phyloP scores from a whole-genome alignment of 352 stramenopile species.

The Phytophthora sp. region DNA sequence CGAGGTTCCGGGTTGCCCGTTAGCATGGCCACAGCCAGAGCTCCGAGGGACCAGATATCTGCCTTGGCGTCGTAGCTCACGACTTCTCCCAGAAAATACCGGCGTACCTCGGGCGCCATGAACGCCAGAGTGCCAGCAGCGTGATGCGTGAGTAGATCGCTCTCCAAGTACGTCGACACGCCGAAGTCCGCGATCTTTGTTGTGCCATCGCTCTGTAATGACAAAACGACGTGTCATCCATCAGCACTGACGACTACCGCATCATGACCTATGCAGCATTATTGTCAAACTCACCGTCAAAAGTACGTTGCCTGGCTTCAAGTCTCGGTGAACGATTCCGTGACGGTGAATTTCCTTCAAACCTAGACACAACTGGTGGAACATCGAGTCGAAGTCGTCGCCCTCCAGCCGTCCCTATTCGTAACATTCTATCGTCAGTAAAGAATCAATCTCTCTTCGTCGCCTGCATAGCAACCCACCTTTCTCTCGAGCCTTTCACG shows the following conservation, averaged over 20 bases:
- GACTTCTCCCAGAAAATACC: conserved; percentile 73
- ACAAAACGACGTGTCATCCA: not conserved
- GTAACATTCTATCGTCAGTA: conserved; percentile 6
- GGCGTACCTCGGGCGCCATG: conserved; percentile 81
- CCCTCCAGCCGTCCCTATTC: conserved; percentile 49
- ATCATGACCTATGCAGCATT: not conserved
- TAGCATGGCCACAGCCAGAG: conserved; percentile 72
- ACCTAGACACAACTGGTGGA: conserved; percentile 73
- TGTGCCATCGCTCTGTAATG: conserved; percentile 55
- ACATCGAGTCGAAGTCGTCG: conserved; percentile 59
- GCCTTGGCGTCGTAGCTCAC: conserved; percentile 74
- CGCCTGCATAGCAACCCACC: conserved; percentile 17
- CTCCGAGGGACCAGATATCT: conserved; percentile 86
- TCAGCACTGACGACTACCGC: not conserved
- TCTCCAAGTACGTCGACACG: conserved; percentile 83
- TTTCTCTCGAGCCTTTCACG: conserved; percentile 41
- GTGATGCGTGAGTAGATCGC: conserved; percentile 72
- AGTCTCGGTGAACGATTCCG: conserved; percentile 77
- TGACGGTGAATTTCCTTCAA: conserved; percentile 69
- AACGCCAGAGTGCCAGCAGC: conserved; percentile 79
- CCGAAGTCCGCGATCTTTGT: conserved; percentile 86
- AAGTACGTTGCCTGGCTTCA: conserved; percentile 82
- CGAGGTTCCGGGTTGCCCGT: conserved; percentile 67
- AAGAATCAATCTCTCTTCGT: not conserved
- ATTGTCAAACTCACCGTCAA: conserved; percentile 52